phyloP scores from a whole-genome alignment of 768 basidiomycete genomes.

The Russula virescens region DNA sequence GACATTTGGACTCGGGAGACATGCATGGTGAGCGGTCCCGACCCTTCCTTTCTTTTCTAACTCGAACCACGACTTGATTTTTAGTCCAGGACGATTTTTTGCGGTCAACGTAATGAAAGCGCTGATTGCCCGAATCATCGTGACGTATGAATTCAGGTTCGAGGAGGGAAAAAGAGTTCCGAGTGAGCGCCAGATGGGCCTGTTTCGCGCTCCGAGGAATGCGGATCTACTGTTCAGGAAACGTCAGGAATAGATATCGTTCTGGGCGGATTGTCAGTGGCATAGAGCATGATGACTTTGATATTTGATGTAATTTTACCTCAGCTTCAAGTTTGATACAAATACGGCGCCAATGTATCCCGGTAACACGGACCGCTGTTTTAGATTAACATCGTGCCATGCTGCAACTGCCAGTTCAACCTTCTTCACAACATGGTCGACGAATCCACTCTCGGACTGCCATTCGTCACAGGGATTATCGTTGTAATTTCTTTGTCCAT shows the following conservation, averaged over 20 bases:
- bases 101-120: constrained; percentile 26
- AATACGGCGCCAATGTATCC: too few relatives aligned
- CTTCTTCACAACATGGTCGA: not conserved
- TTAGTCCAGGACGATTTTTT: constrained; percentile 29
- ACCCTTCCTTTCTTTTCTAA: too few relatives aligned
- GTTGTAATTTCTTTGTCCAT: not conserved
- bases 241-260: constrained; percentile 5
- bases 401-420: too few relatives aligned
- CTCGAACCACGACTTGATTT: too few relatives aligned
- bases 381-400: too few relatives aligned
- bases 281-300: too few relatives aligned
- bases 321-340: too few relatives aligned
- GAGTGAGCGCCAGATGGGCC: not conserved
- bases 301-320: too few relatives aligned
- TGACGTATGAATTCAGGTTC: constrained; percentile 27
- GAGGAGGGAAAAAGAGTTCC: constrained; percentile 23
- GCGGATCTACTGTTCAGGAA: constrained; percentile 27
- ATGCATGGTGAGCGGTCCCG: constrained; percentile 24
- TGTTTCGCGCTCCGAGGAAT: constrained; percentile 5
- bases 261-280: too few relatives aligned
- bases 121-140: constrained; percentile 27
- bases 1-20: constrained; percentile 28
- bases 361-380: too few relatives aligned
- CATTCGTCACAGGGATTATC: not conserved
- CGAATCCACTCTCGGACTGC: not conserved